A percentile compares a stretch with the other conserved stretches of the same genome.
phyloP scores from a whole-genome alignment of 441 rosid genomes.

The Hypseocharis bilobata region DNA sequence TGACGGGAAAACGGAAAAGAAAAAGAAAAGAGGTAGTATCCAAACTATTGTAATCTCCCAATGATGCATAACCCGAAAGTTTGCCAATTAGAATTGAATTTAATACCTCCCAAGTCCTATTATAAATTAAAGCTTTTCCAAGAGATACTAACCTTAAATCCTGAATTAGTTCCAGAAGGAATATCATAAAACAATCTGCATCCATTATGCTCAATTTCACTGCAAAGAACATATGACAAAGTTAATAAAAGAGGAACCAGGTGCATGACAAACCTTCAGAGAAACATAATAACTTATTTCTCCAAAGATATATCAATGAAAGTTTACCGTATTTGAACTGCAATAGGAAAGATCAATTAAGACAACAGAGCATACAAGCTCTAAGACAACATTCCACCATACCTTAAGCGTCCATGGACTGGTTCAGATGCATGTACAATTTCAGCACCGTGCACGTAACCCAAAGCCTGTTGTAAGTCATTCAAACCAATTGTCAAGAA shows the following conservation, averaged over 20 bases:
- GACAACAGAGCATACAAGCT: conserved; percentile 1
- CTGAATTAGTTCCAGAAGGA: conserved; percentile 74
- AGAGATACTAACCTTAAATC: conserved; percentile 59
- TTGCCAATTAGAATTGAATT: not conserved
- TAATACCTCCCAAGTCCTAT: not conserved
- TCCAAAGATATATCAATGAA: not conserved
- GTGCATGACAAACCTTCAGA: conserved; percentile 1
- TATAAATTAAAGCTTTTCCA: conserved; percentile 12
- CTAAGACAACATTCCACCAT: conserved; percentile 21
- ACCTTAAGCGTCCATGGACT: conserved; percentile 95
- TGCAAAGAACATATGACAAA: conserved; percentile 27
- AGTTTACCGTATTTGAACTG: not conserved
- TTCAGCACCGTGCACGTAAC: conserved; percentile 79
- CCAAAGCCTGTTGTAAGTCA: conserved; percentile 58
- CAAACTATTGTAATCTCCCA: not conserved
- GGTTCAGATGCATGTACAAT: conserved; percentile 86
- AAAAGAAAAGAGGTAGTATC: not conserved
- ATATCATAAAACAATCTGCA: conserved; percentile 58
- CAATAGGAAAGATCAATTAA: conserved; percentile 2
- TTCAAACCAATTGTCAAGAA: conserved; percentile 3
- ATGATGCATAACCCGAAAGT: not conserved
- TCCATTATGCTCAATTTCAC: conserved; percentile 79
- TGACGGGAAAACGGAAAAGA: not conserved
- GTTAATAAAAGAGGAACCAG: conserved; percentile 8
- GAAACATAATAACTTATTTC: conserved; percentile 8